These are phyloP conservation scores for Xylariales sp. DNA, from an alignment of 2,329 filamentous ascomycete species.

Conservation along the genomic window DNA sequence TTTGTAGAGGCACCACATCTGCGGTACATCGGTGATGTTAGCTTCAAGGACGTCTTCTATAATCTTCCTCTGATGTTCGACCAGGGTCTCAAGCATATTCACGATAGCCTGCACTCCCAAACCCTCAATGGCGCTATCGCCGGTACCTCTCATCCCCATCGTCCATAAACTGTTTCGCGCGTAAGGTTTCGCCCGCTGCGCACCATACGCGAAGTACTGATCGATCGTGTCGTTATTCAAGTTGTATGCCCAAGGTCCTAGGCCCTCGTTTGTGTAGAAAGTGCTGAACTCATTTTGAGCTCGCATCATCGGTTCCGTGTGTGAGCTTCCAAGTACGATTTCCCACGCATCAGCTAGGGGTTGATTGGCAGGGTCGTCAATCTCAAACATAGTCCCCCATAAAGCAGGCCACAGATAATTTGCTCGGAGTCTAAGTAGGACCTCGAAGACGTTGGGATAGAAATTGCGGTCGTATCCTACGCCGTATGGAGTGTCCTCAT, in stretches of 20 bases:
- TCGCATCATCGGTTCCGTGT: conserved; percentile 68
- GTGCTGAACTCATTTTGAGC: conserved; percentile 52
- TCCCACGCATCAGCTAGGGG: conserved; percentile 68
- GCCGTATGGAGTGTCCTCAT: conserved; percentile 38
- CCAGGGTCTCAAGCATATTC: conserved; percentile 54
- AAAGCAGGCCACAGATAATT: conserved; percentile 73
- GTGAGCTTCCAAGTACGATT: conserved; percentile 67
- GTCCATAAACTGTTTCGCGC: conserved; percentile 62
- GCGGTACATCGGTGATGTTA: conserved; percentile 51
- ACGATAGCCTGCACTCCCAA: conserved; percentile 54
- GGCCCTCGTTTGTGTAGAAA: conserved; percentile 37
- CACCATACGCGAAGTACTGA: conserved; percentile 64
- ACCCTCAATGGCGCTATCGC: conserved; percentile 56
- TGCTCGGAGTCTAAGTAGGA: conserved; percentile 63
- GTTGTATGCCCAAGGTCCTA: conserved; percentile 64
- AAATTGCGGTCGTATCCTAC: conserved; percentile 55
- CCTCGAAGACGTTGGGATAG: conserved; percentile 65
- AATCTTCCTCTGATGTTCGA: conserved; percentile 55
- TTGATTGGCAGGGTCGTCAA: conserved; percentile 65
- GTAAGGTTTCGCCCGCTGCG: conserved; percentile 59
- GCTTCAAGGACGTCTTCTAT: conserved; percentile 51
- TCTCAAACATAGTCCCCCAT: conserved; percentile 68
- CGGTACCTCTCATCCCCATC: conserved; percentile 65
- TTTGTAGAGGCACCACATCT: conserved; percentile 72
- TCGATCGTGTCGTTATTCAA: conserved; percentile 65